phyloP scores from a whole-genome alignment of 2,329 filamentous ascomycete species.

The Penicillium sp. region DNA sequence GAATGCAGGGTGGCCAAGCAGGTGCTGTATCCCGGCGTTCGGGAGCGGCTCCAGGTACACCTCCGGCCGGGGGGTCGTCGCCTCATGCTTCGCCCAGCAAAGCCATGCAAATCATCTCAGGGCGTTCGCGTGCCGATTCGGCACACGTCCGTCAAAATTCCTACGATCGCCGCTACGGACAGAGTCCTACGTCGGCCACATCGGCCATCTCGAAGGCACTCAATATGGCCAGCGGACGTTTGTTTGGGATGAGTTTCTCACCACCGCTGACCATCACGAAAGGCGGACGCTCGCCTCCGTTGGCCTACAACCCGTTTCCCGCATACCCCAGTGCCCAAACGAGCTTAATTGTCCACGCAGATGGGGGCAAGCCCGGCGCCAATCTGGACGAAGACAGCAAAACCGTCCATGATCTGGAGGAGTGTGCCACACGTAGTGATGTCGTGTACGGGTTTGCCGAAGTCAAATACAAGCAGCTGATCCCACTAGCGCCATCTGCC shows the following conservation, averaged over 20 bases:
- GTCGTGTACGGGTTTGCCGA: constrained; percentile 97
- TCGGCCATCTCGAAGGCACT: constrained; percentile 92
- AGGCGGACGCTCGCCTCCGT: constrained; percentile 40
- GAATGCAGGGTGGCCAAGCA: constrained; percentile 56
- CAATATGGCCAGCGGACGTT: constrained; percentile 70
- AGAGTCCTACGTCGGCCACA: constrained; percentile 65
- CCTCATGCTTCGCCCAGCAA: constrained; percentile 66
- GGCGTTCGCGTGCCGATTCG: constrained; percentile 52
- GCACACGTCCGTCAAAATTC: constrained; percentile 66
- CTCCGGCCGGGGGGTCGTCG: no score
- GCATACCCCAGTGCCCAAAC: constrained; percentile 68
- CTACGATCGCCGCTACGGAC: constrained; percentile 69
- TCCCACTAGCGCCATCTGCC: constrained; percentile 69
- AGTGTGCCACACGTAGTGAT: constrained; percentile 84
- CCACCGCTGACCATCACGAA: constrained; percentile 41
- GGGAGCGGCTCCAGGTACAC: no score
- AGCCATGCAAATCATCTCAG: constrained; percentile 64
- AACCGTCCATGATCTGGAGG: constrained; percentile 74
- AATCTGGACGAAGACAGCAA: constrained; percentile 69
- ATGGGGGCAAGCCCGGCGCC: constrained; percentile 51
- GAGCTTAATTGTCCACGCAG: constrained; percentile 55
- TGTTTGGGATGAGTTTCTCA: constrained; percentile 45
- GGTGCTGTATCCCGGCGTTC: no score
- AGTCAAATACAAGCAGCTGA: constrained; percentile 96
- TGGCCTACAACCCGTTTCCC: constrained; percentile 62